Evolutionary conservation across 768 basidiomycete genomes (phyloP).

Genomic region (Pleurotus giganteus): DNA sequence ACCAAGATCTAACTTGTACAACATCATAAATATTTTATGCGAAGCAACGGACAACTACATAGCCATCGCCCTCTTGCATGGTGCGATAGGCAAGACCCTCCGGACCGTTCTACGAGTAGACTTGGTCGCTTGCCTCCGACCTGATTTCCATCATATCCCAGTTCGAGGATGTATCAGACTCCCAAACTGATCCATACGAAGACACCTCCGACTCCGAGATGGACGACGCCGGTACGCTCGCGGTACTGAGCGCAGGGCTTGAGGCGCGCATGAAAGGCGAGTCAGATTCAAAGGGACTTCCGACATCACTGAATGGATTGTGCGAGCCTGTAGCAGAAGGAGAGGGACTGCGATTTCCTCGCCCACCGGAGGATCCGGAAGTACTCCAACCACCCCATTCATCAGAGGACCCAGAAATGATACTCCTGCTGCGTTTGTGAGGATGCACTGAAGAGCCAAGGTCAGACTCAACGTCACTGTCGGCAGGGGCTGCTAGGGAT

Average conservation of each 20-base stretch:
- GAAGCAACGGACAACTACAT: no score
- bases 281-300: neutral
- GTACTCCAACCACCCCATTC: no score
- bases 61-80: no score
- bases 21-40: neutral
- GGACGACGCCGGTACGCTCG: neutral
- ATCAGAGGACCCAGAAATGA: no score
- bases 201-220: neutral
- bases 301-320: neutral
- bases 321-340: neutral
- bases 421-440: no score
- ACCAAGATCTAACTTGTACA: neutral
- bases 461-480: no score
- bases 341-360: neutral
- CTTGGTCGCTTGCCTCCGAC: neutral
- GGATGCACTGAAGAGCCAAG: no score
- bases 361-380: neutral
- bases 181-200: neutral
- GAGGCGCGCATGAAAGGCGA: neutral
- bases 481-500: no score
- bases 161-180: neutral
- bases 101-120: no score
- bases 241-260: constrained; percentile 1
- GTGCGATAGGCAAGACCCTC: no score
- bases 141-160: neutral